These are phyloP conservation scores for Laguncularia racemosa DNA, from an alignment of 345 rosid species.

Conservation along the genomic window DNA sequence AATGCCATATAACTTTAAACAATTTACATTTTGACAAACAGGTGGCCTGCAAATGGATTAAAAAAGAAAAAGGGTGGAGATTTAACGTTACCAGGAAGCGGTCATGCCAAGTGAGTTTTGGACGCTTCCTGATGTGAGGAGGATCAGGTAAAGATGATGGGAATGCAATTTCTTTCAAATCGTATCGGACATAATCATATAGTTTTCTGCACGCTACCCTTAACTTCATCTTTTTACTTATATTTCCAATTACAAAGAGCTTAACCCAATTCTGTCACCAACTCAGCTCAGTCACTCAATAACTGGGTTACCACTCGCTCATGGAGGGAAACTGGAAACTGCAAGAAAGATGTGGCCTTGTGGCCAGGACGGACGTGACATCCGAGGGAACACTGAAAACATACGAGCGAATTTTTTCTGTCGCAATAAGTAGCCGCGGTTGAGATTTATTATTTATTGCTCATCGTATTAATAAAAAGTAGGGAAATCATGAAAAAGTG, in stretches of 20 bases:
- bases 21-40: no score
- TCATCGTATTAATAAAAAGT: no score
- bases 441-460: no score
- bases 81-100: conserved; percentile 42
- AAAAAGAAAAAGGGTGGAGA: neutral
- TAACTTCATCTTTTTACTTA: conserved; percentile 38
- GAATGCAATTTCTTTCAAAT: conserved; percentile 84
- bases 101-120: conserved; percentile 77
- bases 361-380: no score
- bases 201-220: conserved; percentile 47
- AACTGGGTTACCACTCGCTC: no score
- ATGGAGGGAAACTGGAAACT: no score
- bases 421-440: no score
- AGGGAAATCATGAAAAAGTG: no score
- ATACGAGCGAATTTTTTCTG: no score
- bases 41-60: neutral
- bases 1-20: no score
- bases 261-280: neutral
- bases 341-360: no score
- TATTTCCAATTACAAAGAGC: neutral
- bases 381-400: no score
- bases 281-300: neutral
- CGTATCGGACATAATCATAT: conserved; percentile 66
- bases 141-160: conserved; percentile 91
- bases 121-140: conserved; percentile 66